A percentile compares a stretch with the other conserved stretches of the same genome.
Evolutionary conservation across 2,329 filamentous ascomycete species (phyloP).

Genomic region (Pezicula radicicola): DNA sequence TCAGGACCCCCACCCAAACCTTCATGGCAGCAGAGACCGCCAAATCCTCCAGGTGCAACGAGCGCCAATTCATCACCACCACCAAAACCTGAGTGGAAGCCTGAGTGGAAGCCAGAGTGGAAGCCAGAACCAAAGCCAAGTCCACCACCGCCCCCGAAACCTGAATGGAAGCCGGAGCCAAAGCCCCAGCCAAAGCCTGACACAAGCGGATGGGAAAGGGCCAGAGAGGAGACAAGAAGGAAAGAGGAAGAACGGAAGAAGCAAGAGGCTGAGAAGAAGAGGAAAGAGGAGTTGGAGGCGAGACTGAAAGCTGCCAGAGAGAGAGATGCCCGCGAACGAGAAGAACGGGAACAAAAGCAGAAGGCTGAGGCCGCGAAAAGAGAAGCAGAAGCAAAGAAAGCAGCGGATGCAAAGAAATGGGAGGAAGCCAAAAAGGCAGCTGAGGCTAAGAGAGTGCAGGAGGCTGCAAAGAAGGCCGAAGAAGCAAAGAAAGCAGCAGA

Average conservation of each 20-base stretch:
- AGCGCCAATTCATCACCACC: not conserved
- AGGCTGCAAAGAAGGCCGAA: slow-evolving; percentile 23
- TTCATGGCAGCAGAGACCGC: slow-evolving; percentile 20
- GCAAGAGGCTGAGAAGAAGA: slow-evolving; percentile 58
- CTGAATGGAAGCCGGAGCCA: slow-evolving; percentile 4
- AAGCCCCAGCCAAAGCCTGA: slow-evolving; percentile 19
- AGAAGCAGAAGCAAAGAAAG: slow-evolving; percentile 19
- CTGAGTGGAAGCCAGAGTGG: slow-evolving; percentile 27
- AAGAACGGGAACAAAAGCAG: slow-evolving; percentile 12
- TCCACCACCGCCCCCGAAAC: slow-evolving; percentile 9
- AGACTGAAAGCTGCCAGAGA: slow-evolving; percentile 53
- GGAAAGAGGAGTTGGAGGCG: slow-evolving; percentile 52
- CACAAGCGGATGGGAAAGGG: slow-evolving; percentile 58
- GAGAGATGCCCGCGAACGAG: slow-evolving; percentile 48
- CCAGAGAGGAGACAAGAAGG: slow-evolving; percentile 61
- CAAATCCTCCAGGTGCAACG: not conserved
- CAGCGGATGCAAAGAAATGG: slow-evolving; percentile 19
- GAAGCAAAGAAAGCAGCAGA: slow-evolving; percentile 35
- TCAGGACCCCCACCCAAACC: slow-evolving; percentile 19
- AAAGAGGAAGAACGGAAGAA: slow-evolving; percentile 67
- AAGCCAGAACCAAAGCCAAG: slow-evolving; percentile 12
- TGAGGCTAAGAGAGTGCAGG: slow-evolving; percentile 9
- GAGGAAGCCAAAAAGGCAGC: slow-evolving; percentile 14
- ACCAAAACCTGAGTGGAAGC: slow-evolving; percentile 22
- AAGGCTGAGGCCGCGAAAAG: slow-evolving; percentile 10